Conservation (phyloP, 2,329 filamentous ascomycete species). For the Chrysoporthe austroafricana region DNA sequence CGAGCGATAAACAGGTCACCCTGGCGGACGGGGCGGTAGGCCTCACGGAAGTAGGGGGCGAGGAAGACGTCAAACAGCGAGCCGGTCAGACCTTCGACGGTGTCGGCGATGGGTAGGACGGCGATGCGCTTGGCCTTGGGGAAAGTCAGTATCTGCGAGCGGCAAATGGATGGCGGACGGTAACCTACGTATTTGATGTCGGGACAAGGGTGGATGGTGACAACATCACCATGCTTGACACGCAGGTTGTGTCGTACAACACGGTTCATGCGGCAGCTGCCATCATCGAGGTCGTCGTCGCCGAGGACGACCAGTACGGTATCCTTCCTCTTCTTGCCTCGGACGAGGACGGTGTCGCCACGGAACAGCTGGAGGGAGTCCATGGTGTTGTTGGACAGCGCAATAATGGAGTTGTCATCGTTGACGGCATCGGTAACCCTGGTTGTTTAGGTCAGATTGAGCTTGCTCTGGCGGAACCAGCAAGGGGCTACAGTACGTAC, state of each 20-base stretch:
- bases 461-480: slow-evolving; percentile 10
- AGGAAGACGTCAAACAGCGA: slow-evolving; percentile 99
- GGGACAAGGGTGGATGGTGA: slow-evolving; percentile 95
- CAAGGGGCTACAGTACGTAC: slow-evolving; percentile 51
- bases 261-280: slow-evolving; percentile 95
- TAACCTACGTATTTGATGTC: slow-evolving; percentile 98
- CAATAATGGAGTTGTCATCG: slow-evolving; percentile 99
- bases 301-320: slow-evolving; percentile 97
- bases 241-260: slow-evolving; percentile 97
- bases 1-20: slow-evolving; percentile 97
- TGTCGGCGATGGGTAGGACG: slow-evolving; percentile 96
- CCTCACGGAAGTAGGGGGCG: slow-evolving; percentile 98
- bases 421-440: slow-evolving; percentile 98
- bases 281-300: slow-evolving; percentile 97
- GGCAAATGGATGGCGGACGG: background rate
- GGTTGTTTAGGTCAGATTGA: slow-evolving; percentile 32
- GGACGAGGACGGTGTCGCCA: slow-evolving; percentile 95
- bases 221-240: slow-evolving; percentile 97
- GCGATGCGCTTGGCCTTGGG: slow-evolving; percentile 94
- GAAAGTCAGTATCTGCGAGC: slow-evolving; percentile 32
- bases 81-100: slow-evolving; percentile 94
- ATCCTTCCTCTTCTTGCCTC: slow-evolving; percentile 99
- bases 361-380: slow-evolving; percentile 97
- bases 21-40: slow-evolving; percentile 95
- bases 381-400: slow-evolving; percentile 98